A percentile compares a stretch with the other conserved stretches of the same genome.
Conservation (phyloP, 2,329 filamentous ascomycete species). For the Ophiostoma sp. region DNA sequence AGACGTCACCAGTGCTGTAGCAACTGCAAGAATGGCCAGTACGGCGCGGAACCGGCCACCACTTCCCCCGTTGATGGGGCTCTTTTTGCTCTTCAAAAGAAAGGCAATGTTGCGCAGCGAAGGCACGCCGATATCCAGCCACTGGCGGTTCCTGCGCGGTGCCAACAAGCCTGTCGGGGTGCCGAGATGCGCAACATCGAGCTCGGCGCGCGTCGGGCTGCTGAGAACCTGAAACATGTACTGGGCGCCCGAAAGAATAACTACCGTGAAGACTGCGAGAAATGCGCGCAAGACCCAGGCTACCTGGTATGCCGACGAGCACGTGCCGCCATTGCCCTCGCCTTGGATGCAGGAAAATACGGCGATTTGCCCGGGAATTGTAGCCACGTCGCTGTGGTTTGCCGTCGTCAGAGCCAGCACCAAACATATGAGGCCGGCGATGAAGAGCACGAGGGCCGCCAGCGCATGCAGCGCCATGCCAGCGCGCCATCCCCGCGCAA, state of each 20-base stretch:
- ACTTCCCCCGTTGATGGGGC: background rate
- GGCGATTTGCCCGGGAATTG: slow-evolving; percentile 26
- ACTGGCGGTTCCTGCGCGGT: slow-evolving; percentile 33
- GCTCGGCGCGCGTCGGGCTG: slow-evolving; percentile 48
- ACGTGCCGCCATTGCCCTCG: slow-evolving; percentile 27
- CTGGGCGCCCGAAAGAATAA: slow-evolving; percentile 46
- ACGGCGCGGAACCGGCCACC: slow-evolving; percentile 33
- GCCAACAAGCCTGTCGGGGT: background rate
- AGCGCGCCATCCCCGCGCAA: slow-evolving; percentile 44
- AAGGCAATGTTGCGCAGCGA: slow-evolving; percentile 46
- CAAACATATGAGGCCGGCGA: slow-evolving; percentile 38
- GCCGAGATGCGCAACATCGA: slow-evolving; percentile 42
- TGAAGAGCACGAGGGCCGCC: slow-evolving; percentile 37
- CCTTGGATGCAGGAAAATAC: slow-evolving; percentile 31
- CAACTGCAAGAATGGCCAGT: background rate
- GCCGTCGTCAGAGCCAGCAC: slow-evolving; percentile 33
- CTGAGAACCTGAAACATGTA: slow-evolving; percentile 51
- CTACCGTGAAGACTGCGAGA: slow-evolving; percentile 42
- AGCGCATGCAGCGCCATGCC: slow-evolving; percentile 44
- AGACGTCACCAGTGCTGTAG: slow-evolving; percentile 3
- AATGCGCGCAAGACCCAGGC: slow-evolving; percentile 42
- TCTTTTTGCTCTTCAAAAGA: slow-evolving; percentile 39
- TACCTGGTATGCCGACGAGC: slow-evolving; percentile 35
- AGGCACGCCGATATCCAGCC: slow-evolving; percentile 52
- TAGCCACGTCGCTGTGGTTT: slow-evolving; percentile 25